A percentile compares a stretch with the other conserved stretches of the same genome.
phyloP scores from a whole-genome alignment of 192 early-diverging fungal species.

The Entomortierella chlamydospora region DNA sequence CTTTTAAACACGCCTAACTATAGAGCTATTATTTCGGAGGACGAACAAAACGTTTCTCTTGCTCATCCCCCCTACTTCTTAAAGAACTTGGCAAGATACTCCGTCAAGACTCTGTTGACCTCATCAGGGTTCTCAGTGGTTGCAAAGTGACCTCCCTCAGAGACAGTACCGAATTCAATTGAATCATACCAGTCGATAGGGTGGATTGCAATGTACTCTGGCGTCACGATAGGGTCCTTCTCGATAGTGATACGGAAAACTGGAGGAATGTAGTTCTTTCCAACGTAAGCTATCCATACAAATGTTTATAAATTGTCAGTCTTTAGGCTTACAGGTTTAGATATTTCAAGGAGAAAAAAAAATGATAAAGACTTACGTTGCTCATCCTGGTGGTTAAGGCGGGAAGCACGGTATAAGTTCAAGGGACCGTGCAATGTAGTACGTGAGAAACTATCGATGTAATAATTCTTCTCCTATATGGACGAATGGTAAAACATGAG shows the following conservation, averaged over 20 bases:
- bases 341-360: background rate
- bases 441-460: slow-evolving; percentile 54
- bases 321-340: background rate
- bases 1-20: no score
- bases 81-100: slow-evolving; percentile 20
- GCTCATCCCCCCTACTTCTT: no score
- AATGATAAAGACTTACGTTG: slow-evolving; percentile 4
- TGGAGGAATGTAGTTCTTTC: slow-evolving; percentile 14
- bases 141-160: slow-evolving; percentile 2
- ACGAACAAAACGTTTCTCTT: no score
- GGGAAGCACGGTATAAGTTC: slow-evolving; percentile 64
- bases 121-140: slow-evolving; percentile 11
- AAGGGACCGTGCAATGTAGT: slow-evolving; percentile 64
- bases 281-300: slow-evolving; percentile 8
- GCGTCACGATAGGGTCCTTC: slow-evolving; percentile 10
- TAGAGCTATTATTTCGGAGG: no score
- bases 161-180: background rate
- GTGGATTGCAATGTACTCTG: background rate
- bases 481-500: slow-evolving; percentile 16
- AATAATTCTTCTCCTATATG: slow-evolving; percentile 63
- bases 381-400: slow-evolving; percentile 16
- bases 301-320: background rate
- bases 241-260: slow-evolving; percentile 4
- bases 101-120: slow-evolving; percentile 8
- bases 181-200: background rate